Percentiles rank a stretch among this genome's conserved stretches.
Evolutionary conservation across 352 stramenopile genomes (phyloP).

Genomic region (Globisporangium paddicum): DNA sequence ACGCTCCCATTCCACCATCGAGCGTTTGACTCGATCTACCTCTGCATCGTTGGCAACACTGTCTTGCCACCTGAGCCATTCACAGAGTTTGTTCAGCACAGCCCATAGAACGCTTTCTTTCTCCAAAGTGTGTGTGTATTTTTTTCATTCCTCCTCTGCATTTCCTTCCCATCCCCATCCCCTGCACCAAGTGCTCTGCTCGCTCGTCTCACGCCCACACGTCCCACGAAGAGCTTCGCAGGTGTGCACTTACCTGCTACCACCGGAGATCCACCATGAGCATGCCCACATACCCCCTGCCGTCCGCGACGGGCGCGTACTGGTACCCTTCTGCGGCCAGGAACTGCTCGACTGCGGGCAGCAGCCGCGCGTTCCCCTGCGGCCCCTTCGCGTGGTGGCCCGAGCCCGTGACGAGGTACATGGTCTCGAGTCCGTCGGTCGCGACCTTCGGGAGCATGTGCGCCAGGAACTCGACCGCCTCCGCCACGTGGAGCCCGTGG

Average conservation of each 20-base stretch:
- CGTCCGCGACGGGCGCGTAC: constrained; percentile 62
- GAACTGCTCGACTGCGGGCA: constrained; percentile 81
- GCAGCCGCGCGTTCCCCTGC: constrained; percentile 54
- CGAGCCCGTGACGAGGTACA: constrained; percentile 79
- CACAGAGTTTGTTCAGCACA: too few species aligned
- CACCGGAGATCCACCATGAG: constrained; percentile 77
- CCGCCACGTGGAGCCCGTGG: constrained; percentile 75
- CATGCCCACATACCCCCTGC: constrained; percentile 78
- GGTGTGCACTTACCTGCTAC: constrained; percentile 21
- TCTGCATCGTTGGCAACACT: too few species aligned
- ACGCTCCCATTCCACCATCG: neutral
- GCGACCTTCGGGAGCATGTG: constrained; percentile 68
- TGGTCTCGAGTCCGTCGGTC: constrained; percentile 65
- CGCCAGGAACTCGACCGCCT: constrained; percentile 72
- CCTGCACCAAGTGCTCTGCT: neutral
- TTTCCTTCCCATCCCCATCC: constrained; percentile 8
- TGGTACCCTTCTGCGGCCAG: constrained; percentile 68
- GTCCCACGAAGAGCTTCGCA: neutral
- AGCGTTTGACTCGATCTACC: too few species aligned
- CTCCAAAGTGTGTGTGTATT: neutral
- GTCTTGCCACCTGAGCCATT: neutral
- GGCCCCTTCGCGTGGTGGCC: constrained; percentile 79
- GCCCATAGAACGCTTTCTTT: neutral
- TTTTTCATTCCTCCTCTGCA: constrained; percentile 7
- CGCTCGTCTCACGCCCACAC: constrained; percentile 9